Evolutionary conservation across 2,329 filamentous ascomycete species (phyloP), one percentile per base, ranked within the genome.

Genomic region (Botrytis fragariae): DNA sequence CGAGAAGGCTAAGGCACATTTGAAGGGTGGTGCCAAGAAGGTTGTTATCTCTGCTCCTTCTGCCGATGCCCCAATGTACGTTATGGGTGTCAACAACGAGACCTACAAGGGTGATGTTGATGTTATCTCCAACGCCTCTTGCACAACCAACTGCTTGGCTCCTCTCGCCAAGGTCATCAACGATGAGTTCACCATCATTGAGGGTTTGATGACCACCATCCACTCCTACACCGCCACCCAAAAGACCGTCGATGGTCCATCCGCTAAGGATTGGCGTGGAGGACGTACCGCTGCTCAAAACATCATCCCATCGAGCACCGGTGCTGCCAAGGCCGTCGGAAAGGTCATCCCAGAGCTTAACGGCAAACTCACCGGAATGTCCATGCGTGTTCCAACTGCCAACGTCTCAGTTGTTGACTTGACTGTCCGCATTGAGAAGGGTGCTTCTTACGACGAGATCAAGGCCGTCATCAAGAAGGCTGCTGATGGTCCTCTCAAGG

Each of bases 181-280:
- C 91, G 95, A 98, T 90, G 97, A 98, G 86, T 99, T 92, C 89
- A 92, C 89, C 85, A 96, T 99, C 84, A 86, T 98, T 83, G 96
- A 99, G 91, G 96, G 95, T 90, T 92, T 98, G 82, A 99, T 99
- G 96, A 98, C 96, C 87, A 99, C 96, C 80, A 91, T 98, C 85
- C 96, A 99, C 92, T 98, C 96, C 82, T 98, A 98, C 92, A 98
- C 96, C 81, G 96, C 96, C 82, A 98, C 96, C 85, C 96, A 98
- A 90, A 98, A 98, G 93, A 97, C 95, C 82, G 96, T 98, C 82
- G 96, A 99, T 83, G 96, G 94, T 84, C 96, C 96, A 83, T 98
- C 96, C 78, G 88, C 87, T 85, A 99, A 99, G 93, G 96, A 98
- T 89, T 99, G 95, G 95, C 93, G 95, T 87, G 96, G 96, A 91